Conservation (phyloP, 1,284 basidiomycete species). For the Exobasidium cylindrosporum region DNA sequence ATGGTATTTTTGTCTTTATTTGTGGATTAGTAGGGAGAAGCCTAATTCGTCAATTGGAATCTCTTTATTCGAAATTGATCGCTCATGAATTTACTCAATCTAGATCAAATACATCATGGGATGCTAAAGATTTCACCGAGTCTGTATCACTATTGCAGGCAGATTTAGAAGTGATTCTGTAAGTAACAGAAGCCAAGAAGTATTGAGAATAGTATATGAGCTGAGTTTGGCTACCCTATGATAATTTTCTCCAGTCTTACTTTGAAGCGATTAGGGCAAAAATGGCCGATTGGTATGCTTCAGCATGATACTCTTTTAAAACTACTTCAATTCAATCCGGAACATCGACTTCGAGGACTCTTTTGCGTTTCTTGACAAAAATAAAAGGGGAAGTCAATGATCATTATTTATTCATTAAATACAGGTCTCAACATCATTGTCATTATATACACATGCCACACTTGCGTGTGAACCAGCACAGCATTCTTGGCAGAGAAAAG, state of each 20-base stretch:
- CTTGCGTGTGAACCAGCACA: background rate
- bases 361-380: background rate
- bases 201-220: too few species aligned
- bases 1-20: background rate
- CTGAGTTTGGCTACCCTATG: too few species aligned
- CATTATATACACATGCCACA: too few species aligned
- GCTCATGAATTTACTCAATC: background rate
- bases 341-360: conserved; percentile 1
- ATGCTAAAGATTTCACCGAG: background rate
- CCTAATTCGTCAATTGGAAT: background rate
- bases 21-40: conserved; percentile 1
- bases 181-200: too few species aligned
- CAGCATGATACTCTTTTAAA: conserved; percentile 1
- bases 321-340: conserved; percentile 8
- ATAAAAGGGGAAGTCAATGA: background rate
- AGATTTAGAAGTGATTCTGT: conserved; percentile 3
- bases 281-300: background rate
- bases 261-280: background rate
- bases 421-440: too few species aligned
- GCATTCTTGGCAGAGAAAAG: background rate
- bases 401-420: too few species aligned
- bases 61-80: conserved; percentile 1
- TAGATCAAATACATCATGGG: background rate
- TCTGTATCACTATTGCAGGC: conserved; percentile 1
- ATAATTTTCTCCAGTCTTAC: too few species aligned